phyloP scores from a whole-genome alignment of 2,329 filamentous ascomycete species.

The Calonectria honghensis region DNA sequence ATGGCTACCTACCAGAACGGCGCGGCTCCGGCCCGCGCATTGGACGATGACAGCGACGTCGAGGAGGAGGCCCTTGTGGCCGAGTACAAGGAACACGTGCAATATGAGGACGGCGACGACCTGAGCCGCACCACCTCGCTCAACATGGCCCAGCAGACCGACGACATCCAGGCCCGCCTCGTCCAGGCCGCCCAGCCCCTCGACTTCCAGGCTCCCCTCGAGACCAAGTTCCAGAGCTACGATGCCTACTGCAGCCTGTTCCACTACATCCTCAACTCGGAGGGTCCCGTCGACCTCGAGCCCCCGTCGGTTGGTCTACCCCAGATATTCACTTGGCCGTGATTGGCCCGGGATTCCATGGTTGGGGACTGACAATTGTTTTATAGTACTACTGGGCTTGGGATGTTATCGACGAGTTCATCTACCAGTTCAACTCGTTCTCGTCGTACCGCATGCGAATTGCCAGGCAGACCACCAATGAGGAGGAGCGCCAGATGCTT shows the following conservation, averaged over 20 bases:
- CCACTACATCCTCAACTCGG: constrained; percentile 99
- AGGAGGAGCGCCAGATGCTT: constrained; percentile 93
- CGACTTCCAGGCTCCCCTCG: constrained; percentile 95
- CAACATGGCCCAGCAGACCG: constrained; percentile 83
- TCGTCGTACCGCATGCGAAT: constrained; percentile 96
- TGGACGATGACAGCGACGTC: constrained; percentile 91
- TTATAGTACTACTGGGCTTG: constrained; percentile 97
- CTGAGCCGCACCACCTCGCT: constrained; percentile 84
- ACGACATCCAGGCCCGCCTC: constrained; percentile 95
- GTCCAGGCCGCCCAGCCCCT: constrained; percentile 94
- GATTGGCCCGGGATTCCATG: constrained; percentile 38
- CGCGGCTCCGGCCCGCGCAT: constrained; percentile 74
- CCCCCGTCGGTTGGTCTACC: constrained; percentile 87
- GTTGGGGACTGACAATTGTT: constrained; percentile 46
- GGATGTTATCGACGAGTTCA: constrained; percentile 99
- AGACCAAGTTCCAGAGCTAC: constrained; percentile 99
- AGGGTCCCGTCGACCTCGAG: constrained; percentile 98
- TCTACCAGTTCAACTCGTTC: constrained; percentile 99
- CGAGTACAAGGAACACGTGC: constrained; percentile 97
- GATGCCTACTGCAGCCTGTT: constrained; percentile 99
- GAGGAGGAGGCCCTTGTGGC: constrained; percentile 97
- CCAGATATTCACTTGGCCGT: constrained; percentile 31
- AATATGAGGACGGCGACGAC: constrained; percentile 91
- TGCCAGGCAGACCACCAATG: constrained; percentile 87
- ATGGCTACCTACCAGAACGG: constrained; percentile 80